Base-by-base conservation (phyloP, 208 protist genomes). In the Naegleria fowleri region DNA sequence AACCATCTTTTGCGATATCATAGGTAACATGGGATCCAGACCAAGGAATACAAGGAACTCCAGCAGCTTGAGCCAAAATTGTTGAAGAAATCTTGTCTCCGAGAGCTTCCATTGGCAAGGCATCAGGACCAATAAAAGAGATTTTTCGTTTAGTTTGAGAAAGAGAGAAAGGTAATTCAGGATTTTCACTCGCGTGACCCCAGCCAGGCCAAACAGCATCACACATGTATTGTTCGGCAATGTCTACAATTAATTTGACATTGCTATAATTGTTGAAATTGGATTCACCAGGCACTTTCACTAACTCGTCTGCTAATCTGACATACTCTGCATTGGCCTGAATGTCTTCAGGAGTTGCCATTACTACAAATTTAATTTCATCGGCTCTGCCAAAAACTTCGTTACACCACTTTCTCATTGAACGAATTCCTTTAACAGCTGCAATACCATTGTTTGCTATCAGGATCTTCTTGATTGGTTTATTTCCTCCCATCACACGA, bases 241-340 rank as follows among this genome's bases (percentile, higher is more conserved):
- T 97, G 90, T 98, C 96, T 88, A 99, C 97, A 92, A 99, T 99
- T 51, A 99, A 95, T 87, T 98, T 96, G 16, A 99, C 98, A 94
- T 99, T 99, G 90, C 97, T 98, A 94, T 99, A 99, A 95, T 99
- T 99, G 95, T 99, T 99, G 84, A 94, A 95, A 94, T 99, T 99
- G 11, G 95, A 93, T 25, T 98, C 98, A n/a, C 98, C 98, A 6
- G 98, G 97, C 0, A 99, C 98, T 39, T 95, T 92, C 51, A 98
- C 94, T 90, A 97, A 93, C 83, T 98, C 93, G 91, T 99, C 97
- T 3, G 98, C 98, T 92, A 99, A 95, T 84, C 96, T 96, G 91
- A 99, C 98, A 93, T 99, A 99, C 94, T 99, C 98, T 19, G 98
- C 98, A 93, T 99, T 99, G 7, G 96, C 97, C 91, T 97, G 95